Evolutionary conservation across 352 stramenopile genomes (phyloP).

Genomic region (Pythium plurisporium): DNA sequence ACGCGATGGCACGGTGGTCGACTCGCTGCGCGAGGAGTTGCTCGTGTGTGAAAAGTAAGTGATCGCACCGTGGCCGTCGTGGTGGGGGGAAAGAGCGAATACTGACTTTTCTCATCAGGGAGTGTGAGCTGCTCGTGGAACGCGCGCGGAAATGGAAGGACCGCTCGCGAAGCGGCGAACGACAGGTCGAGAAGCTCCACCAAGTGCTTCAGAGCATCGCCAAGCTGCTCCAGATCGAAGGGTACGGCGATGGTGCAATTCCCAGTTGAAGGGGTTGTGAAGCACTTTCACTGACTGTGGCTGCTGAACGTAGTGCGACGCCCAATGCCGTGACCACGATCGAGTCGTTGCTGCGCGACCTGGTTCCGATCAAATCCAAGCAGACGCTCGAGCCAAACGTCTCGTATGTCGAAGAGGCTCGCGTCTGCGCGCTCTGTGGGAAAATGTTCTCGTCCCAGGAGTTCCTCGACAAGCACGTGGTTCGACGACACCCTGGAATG

Average conservation of each 20-base stretch:
- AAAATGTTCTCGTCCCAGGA: conserved; percentile 62
- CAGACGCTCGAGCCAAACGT: not conserved
- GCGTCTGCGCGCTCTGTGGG: conserved; percentile 53
- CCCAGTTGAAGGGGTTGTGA: not conserved
- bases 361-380: conserved; percentile 29
- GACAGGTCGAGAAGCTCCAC: conserved; percentile 72
- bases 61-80: too few species aligned
- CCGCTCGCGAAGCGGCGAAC: conserved; percentile 35
- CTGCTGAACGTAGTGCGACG: too few species aligned
- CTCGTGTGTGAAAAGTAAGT: conserved; percentile 27
- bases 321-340: conserved; percentile 53
- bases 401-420: conserved; percentile 33
- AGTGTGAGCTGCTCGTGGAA: conserved; percentile 35
- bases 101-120: conserved; percentile 15
- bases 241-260: conserved; percentile 22
- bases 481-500: conserved; percentile 40
- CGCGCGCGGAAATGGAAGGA: conserved; percentile 54
- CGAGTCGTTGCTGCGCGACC: conserved; percentile 44
- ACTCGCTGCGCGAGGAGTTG: conserved; percentile 50
- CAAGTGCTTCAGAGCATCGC: conserved; percentile 71
- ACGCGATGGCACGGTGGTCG: conserved; percentile 43
- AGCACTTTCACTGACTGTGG: too few species aligned
- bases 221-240: conserved; percentile 65
- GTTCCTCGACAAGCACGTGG: conserved; percentile 64
- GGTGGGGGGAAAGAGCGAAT: not conserved